Conservation (phyloP, 768 basidiomycete species). For the Dacryopinax primogenitus region DNA sequence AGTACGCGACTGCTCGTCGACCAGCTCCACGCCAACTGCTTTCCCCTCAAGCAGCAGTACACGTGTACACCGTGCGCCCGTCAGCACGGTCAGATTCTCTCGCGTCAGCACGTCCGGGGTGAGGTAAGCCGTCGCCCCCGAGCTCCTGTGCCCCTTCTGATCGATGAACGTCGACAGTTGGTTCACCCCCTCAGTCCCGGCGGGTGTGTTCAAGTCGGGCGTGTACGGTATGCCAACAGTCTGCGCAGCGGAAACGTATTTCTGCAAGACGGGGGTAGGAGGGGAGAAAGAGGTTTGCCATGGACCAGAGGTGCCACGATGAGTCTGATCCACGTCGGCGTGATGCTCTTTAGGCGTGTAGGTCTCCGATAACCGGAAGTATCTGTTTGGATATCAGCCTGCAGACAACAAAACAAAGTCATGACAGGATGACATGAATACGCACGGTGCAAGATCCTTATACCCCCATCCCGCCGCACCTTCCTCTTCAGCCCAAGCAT, state of each 20-base stretch:
- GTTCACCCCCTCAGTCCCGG: slow-evolving; percentile 48
- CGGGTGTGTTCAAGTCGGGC: slow-evolving; percentile 44
- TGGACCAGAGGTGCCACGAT: slow-evolving; percentile 11
- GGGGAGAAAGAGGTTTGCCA: background rate
- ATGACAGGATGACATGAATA: background rate
- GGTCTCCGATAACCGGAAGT: slow-evolving; percentile 19
- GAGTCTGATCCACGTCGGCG: background rate
- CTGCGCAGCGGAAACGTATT: slow-evolving; percentile 6
- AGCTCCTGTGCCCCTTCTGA: slow-evolving; percentile 18
- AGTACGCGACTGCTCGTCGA: background rate
- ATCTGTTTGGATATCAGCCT: slow-evolving; percentile 14
- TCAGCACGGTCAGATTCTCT: slow-evolving; percentile 21
- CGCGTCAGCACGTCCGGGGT: slow-evolving; percentile 18
- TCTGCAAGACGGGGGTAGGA: background rate
- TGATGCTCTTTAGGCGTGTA: slow-evolving; percentile 12
- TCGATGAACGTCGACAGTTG: slow-evolving; percentile 32
- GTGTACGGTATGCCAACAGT: slow-evolving; percentile 40
- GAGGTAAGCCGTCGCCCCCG: slow-evolving; percentile 23
- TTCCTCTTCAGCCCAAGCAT: slow-evolving; percentile 17
- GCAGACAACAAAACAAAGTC: background rate
- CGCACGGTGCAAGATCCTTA: slow-evolving; percentile 15
- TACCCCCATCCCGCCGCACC: slow-evolving; percentile 22
- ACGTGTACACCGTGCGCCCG: background rate
- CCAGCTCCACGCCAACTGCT: background rate
- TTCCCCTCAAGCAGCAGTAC: background rate